Conservation (phyloP, 2,329 filamentous ascomycete species). For the Ceratocystis cubensis region DNA sequence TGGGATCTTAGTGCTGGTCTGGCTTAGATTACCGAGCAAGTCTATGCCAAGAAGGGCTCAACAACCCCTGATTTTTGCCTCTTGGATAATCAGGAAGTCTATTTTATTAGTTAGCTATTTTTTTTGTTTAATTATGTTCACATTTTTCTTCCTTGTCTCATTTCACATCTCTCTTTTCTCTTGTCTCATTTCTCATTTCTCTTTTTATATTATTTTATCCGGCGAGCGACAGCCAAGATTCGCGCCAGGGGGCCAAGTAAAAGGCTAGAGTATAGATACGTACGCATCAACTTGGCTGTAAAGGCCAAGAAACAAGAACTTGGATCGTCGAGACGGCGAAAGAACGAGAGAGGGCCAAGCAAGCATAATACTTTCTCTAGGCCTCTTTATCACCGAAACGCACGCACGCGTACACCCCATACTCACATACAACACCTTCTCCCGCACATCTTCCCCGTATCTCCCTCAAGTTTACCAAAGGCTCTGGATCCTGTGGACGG, state of each 20-base stretch:
- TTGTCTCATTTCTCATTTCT: too few relatives aligned
- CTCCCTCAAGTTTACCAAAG: too few relatives aligned
- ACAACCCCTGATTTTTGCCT: background rate
- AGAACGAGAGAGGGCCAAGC: background rate
- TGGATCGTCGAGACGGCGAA: background rate
- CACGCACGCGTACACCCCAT: too few relatives aligned
- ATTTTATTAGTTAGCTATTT: background rate
- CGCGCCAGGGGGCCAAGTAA: background rate
- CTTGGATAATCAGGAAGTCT: background rate
- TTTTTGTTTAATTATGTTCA: background rate
- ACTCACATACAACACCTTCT: too few relatives aligned
- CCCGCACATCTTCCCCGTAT: too few relatives aligned
- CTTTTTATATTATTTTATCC: background rate
- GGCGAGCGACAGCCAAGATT: background rate
- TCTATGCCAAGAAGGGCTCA: background rate
- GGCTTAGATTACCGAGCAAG: background rate
- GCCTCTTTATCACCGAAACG: too few relatives aligned
- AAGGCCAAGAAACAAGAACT: background rate
- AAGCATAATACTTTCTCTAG: too few relatives aligned
- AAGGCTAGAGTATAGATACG: background rate
- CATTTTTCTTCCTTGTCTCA: too few relatives aligned
- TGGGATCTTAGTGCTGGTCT: background rate
- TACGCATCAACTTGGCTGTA: background rate
- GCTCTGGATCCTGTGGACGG: too few relatives aligned
- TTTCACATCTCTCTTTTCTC: too few relatives aligned